phyloP scores from a whole-genome alignment of 805 yeast genomes.

The Pichia scutulata region DNA sequence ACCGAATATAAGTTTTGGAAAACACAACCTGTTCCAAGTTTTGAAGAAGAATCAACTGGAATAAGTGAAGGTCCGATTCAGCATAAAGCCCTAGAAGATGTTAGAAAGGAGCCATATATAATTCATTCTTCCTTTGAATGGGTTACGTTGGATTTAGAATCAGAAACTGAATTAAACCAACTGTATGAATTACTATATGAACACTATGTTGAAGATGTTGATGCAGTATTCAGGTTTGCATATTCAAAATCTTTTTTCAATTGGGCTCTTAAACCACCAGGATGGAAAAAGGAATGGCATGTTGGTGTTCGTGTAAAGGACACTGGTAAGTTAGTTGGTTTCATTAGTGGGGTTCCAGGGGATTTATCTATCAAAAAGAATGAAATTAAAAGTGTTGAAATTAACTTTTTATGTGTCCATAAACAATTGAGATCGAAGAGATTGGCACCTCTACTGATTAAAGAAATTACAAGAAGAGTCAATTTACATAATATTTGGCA shows the following conservation, averaged over 20 bases:
- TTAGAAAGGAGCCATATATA: slow-evolving; percentile 63
- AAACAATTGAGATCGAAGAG: slow-evolving; percentile 90
- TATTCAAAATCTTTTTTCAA: slow-evolving; percentile 74
- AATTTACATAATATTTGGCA: slow-evolving; percentile 85
- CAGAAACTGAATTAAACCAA: slow-evolving; percentile 55
- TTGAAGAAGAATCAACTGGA: slow-evolving; percentile 57
- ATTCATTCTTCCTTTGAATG: slow-evolving; percentile 80
- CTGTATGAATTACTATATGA: slow-evolving; percentile 74
- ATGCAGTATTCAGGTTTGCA: slow-evolving; percentile 85
- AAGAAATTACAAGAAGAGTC: slow-evolving; percentile 90
- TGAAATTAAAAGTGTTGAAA: slow-evolving; percentile 63
- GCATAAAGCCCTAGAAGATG: slow-evolving; percentile 59
- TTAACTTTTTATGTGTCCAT: slow-evolving; percentile 90
- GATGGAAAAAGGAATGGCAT: slow-evolving; percentile 84
- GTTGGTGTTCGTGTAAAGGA: slow-evolving; percentile 84
- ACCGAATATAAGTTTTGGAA: slow-evolving; percentile 94
- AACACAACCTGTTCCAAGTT: slow-evolving; percentile 87
- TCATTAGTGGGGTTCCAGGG: slow-evolving; percentile 86
- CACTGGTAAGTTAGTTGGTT: slow-evolving; percentile 76
- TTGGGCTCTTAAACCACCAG: slow-evolving; percentile 95
- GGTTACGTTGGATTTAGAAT: slow-evolving; percentile 64
- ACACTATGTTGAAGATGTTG: slow-evolving; percentile 91
- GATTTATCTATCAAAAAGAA: slow-evolving; percentile 47
- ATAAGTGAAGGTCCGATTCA: slow-evolving; percentile 70
- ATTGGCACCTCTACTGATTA: slow-evolving; percentile 87